phyloP scores from a whole-genome alignment of 352 stramenopile genomes.

The Pythium aphanidermatum region DNA sequence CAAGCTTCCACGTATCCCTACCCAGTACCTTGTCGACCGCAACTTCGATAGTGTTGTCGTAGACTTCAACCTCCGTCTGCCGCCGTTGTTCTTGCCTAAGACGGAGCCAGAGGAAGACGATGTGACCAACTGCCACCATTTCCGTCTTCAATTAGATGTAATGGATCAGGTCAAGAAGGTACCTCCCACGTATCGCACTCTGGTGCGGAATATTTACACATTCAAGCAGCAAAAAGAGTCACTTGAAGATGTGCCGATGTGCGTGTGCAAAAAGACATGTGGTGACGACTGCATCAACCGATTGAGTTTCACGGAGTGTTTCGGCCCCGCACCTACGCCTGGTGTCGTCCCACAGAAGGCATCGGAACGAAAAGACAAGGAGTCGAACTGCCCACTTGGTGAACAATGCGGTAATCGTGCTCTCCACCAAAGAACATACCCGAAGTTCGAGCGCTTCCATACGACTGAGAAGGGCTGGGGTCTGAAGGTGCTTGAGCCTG shows the following conservation, averaged over 20 bases:
- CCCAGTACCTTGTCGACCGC: conserved; percentile 57
- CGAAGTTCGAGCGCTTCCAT: conserved; percentile 68
- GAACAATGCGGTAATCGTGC: conserved; percentile 90
- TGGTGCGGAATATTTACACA: conserved; percentile 78
- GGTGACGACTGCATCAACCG: conserved; percentile 94
- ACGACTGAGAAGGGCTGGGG: conserved; percentile 90
- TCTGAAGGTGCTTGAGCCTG: conserved; percentile 69
- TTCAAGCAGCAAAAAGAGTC: conserved; percentile 78
- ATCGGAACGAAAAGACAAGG: conserved; percentile 28
- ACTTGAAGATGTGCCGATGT: conserved; percentile 73
- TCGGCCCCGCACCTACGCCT: conserved; percentile 54
- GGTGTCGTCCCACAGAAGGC: conserved; percentile 33
- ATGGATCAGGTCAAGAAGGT: conserved; percentile 73
- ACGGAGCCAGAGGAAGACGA: conserved; percentile 42
- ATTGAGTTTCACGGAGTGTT: conserved; percentile 90
- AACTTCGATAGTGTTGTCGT: conserved; percentile 65
- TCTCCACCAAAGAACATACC: conserved; percentile 79
- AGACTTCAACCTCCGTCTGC: conserved; percentile 69
- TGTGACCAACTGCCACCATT: conserved; percentile 63
- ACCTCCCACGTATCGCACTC: conserved; percentile 68
- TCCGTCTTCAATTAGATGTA: conserved; percentile 57
- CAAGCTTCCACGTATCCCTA: conserved; percentile 71
- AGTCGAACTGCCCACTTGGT: conserved; percentile 89
- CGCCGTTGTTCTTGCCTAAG: conserved; percentile 76
- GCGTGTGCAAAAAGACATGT: conserved; percentile 71